A percentile compares a stretch with the other conserved stretches of the same genome.
Conservation (phyloP, 371 early-diverging fungal genomes). For the Rhizomucor pusillus region DNA sequence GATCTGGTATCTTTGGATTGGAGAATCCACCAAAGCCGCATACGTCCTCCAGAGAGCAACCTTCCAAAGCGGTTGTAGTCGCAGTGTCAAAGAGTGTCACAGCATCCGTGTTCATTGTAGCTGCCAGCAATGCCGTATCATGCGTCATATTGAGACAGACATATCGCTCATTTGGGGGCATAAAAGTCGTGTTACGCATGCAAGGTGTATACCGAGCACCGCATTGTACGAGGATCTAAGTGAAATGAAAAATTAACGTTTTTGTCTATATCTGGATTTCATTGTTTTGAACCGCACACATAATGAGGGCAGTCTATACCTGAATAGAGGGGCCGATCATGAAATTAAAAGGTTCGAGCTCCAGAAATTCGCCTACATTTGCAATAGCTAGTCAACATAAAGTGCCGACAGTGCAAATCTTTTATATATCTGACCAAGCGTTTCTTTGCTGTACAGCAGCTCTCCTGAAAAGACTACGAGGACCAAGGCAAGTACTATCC, state of each 20-base stretch:
- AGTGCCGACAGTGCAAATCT: not conserved
- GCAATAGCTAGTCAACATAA: too few relatives aligned
- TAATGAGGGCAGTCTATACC: slow-evolving; percentile 1
- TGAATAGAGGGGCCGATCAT: slow-evolving; percentile 28
- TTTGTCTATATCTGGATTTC: not conserved
- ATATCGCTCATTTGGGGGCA: slow-evolving; percentile 23
- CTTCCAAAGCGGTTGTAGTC: slow-evolving; percentile 1
- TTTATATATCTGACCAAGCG: slow-evolving; percentile 4
- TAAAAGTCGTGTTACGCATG: slow-evolving; percentile 42
- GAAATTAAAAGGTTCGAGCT: slow-evolving; percentile 21
- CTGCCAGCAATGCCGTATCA: not conserved
- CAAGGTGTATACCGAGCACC: slow-evolving; percentile 55
- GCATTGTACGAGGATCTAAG: slow-evolving; percentile 39
- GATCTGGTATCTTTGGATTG: slow-evolving; percentile 40
- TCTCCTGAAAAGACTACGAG: slow-evolving; percentile 21
- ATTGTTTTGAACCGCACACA: not conserved
- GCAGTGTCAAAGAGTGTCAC: slow-evolving; percentile 13
- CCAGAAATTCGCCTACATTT: slow-evolving; percentile 21
- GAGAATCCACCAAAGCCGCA: slow-evolving; percentile 48
- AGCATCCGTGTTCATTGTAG: not conserved
- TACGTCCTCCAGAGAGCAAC: slow-evolving; percentile 40
- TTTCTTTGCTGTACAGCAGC: slow-evolving; percentile 16
- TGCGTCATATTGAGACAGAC: slow-evolving; percentile 19
- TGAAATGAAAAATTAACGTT: not conserved
- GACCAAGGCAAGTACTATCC: slow-evolving; percentile 13